A percentile compares a stretch with the other conserved stretches of the same genome.
These are phyloP conservation scores for Malbranchea zuffiana DNA, from an alignment of 2,329 filamentous ascomycete genomes.

Conservation along the genomic window DNA sequence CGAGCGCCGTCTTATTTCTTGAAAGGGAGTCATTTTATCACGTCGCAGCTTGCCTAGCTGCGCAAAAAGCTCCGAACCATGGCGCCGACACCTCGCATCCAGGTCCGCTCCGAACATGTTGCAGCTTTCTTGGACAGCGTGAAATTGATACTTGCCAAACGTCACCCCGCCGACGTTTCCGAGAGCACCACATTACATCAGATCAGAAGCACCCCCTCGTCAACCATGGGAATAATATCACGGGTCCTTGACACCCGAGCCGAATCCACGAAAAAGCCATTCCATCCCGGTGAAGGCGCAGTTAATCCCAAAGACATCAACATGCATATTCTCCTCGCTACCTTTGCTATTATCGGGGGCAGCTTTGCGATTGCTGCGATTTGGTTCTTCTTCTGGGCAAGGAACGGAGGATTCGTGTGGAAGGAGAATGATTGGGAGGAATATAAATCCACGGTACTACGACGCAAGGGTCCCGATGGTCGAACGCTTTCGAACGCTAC, in stretches of 20 bases:
- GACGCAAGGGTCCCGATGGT: constrained; percentile 80
- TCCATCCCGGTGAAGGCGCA: constrained; percentile 26
- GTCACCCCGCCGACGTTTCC: too few relatives aligned
- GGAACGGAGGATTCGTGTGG: constrained; percentile 89
- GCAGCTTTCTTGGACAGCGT: too few relatives aligned
- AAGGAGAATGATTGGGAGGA: constrained; percentile 87
- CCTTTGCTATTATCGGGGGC: constrained; percentile 76
- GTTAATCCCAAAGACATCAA: constrained; percentile 35
- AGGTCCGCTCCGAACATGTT: too few relatives aligned
- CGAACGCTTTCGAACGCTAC: constrained; percentile 75
- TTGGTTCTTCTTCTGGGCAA: constrained; percentile 99
- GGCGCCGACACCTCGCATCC: too few relatives aligned
- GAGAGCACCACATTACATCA: too few relatives aligned
- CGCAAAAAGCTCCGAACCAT: too few relatives aligned
- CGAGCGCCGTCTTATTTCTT: too few relatives aligned
- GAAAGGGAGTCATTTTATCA: too few relatives aligned
- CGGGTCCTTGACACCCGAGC: constrained; percentile 23
- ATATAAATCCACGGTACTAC: constrained; percentile 88
- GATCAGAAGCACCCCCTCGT: neutral
- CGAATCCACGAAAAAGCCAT: constrained; percentile 17
- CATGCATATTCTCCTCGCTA: constrained; percentile 59
- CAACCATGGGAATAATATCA: constrained; percentile 18
- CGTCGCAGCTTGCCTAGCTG: too few relatives aligned
- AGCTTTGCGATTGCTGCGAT: constrained; percentile 63
- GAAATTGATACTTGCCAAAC: too few relatives aligned